Base-by-base conservation (phyloP, 2,329 filamentous ascomycete genomes). In the Colletotrichum karsti region DNA sequence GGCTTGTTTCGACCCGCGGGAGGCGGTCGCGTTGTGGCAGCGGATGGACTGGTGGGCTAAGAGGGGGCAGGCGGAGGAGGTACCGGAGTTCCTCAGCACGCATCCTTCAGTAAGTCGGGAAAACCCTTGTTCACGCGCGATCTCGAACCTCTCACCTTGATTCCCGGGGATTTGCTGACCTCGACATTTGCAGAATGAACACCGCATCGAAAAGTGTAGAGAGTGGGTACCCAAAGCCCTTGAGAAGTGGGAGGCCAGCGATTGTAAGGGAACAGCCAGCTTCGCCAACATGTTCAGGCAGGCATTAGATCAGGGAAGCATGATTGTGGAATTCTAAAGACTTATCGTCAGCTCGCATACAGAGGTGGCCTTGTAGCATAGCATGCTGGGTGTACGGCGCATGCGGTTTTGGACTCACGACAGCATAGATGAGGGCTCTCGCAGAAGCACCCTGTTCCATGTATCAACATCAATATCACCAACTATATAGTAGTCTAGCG, bases 21-120 rank as follows among this genome's bases (percentile, higher is more conserved):
- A 89, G 68, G 92, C 92, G 0, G 82, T 91, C 46, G 83, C 82
- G 0, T 88, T 95, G 67, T 93, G 90, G 91, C 78, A 85, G 75
- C 80, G 90, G 55, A 93, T 93, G 90, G 88, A 92, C 70, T 76
- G 77, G 41, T 76, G 79, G 3, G 82, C 81, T 53, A 72, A 82
- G 26, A 61, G 64, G 13, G 74, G 72, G 2, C 79, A 81, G 26
- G 78, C 85, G 50, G 73, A 75, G 5, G 84, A 87, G 63, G 83
- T 88, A 35, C 92, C 92, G 1, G 90, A 94, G 78, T 91, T 93
- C 81, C 79, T 94, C 73, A 92, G 88, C 74, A 95, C 93, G 6
- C 93, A 95, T 81, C 93, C 93, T 37, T 91, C 90, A 70, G 88
- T 90, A 81, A 67, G 87, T 81, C 60, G 30, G 12, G n/a, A n/a